Base-by-base conservation (phyloP, 106 monocot genomes). In the Acorus gramineus region DNA sequence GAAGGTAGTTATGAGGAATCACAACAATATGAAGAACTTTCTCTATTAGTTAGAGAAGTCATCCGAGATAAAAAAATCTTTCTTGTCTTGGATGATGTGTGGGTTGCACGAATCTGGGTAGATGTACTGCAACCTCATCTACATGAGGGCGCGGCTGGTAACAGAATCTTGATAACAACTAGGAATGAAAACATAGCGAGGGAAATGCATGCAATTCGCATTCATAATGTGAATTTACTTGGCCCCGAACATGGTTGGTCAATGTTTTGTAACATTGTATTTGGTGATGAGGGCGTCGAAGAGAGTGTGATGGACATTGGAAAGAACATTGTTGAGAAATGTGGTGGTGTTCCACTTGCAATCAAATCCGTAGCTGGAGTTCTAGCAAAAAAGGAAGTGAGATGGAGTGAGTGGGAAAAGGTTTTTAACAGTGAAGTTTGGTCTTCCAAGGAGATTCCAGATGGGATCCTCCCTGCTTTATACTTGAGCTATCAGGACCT, bases 71-170 rank as follows among this genome's bases (percentile, higher is more conserved):
- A 28, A 28, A 28, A 28, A 28, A 28, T 28, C 28, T 9, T 68
- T 52, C 67, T 74, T 12, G 74, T 74, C 11, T 13, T 75, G 5
- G 67, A 62, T 50, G 67, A 67, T 43, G 42, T 74, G 1, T 74
- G 74, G 74, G 14, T 52, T 2, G 66, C 11, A 1, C 3, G 8
- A 7, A 28, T 68, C 2, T 74, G 74, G 74, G 59, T 48, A 4
- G 49, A 54, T 4, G 3, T 49, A 13, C 48, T 75, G 3, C 7
- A 55, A 6, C 0, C 5, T 8, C 67, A 61, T 2, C 49, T 68
- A 45, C 47, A 67, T 4, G n/a, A 3, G 3, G 56, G 50, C 2
- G 75, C 62, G 0, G 46, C 9, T 14, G 48, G 50, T 42, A 76
- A 69, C 8, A 49, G 63, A 62, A 43, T 69, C 6, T 11, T 63